Evolutionary conservation across 2,329 filamentous ascomycete genomes (phyloP), one percentile per base, ranked within the genome.

Genomic region (Paracoccidioides lutzii): DNA sequence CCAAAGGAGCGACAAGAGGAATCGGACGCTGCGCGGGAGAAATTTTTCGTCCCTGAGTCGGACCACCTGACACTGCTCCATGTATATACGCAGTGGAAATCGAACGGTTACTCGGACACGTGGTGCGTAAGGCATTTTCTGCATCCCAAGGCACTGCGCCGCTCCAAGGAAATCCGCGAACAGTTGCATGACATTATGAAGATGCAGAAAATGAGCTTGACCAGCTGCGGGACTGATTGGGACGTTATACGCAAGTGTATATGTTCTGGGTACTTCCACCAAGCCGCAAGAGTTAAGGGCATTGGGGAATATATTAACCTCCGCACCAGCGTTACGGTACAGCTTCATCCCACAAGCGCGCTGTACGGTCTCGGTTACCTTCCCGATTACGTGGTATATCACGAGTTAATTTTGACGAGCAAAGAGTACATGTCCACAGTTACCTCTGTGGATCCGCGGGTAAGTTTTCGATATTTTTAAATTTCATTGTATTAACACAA

Each of bases 341-440:
- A 95, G 68, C 78, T 98, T 35, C 94, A 98, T 68, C 93, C 93
- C 1, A 98, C 93, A 0, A 90, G 85, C 60, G 89, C 93, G 1
- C 79, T 98, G 0, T 97, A 96, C 67, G 93, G 93, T 30, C 78
- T 90, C 1, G 93, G 93, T 3, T 94, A 95, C 70, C 81, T 95
- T 30, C 93, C 94, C 1, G 93, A 98, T 68, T 97, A 97, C 66
- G 89, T 98, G 53, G 84, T 98, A 44, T 98, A 98, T 72, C 93
- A 98, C 76, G 93, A 98, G 71, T 81, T 98, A 57, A 95, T 98
- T 64, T 81, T 98, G 58, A 98, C 93, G 0, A 88, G 85, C 56
- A 96, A 95, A 68, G 93, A 97, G 69, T 98, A 97, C 75, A 96
- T 98, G 83, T 94, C 88, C 3, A 95, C 89, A 4, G 93, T 98